Base-by-base conservation (phyloP, 2,329 filamentous ascomycete genomes). In the Venturia oleaginea region DNA sequence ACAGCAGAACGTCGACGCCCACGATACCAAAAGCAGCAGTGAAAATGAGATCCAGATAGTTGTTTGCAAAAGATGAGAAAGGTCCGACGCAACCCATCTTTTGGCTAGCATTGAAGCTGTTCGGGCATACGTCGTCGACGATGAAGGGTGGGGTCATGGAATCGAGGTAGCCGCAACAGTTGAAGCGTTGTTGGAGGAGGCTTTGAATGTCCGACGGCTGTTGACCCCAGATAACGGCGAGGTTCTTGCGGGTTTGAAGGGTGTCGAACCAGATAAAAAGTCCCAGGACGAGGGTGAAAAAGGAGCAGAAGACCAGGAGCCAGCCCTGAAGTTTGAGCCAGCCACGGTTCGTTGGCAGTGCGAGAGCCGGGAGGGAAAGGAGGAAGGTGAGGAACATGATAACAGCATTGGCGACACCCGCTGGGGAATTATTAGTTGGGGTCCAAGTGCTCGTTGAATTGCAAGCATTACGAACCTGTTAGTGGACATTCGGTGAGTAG, bases 161-260 rank as follows among this genome's bases (percentile, higher is more conserved):
- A 77, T 92, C 91, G 69, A 84, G 77, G 77, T 90, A 94, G 67
- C 90, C 90, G 70, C 90, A 94, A 83, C 90, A 94, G 70, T 84
- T 74, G 73, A 93, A 92, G 86, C 91, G 71, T 69, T 84, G 81
- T 75, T 94, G 89, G 72, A 94, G 80, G 63, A 92, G 76, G 68
- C 83, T 84, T 74, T 92, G 88, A 4, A 86, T 79, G 1, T 76
- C 69, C 0, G 81, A 70, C 3, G 82, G 71, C 74, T 90, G 85
- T 5, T 76, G 71, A 30, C 78, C 77, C 83, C 88, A 94, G 62
- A 88, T 79, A 1, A 76, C 72, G 65, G 75, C 78, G 66, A 92
- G 84, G 67, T 84, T 83, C 43, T 81, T 80, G 71, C 87, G 84
- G 57, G 87, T 87, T 69, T 80, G 82, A 69, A 94, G 78, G 2